Evolutionary conservation across 495 filamentous ascomycete species (phyloP).

Genomic region (Cladorrhinum samala): DNA sequence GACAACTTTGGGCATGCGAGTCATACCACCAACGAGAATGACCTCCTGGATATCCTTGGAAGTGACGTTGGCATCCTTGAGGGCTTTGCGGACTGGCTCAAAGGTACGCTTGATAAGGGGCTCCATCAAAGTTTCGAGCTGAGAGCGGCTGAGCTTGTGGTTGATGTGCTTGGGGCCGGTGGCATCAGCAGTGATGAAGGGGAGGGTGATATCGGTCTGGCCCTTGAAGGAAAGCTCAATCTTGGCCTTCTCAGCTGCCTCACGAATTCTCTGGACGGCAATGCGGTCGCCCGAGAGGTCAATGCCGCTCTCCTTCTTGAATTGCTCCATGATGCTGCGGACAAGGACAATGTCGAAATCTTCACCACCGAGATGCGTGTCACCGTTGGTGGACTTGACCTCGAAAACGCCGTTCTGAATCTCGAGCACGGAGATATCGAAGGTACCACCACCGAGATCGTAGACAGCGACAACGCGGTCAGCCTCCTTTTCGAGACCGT

Average conservation of each 20-base stretch:
- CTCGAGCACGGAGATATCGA: constrained; percentile 96
- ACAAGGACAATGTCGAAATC: constrained; percentile 97
- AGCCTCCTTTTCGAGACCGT: constrained; percentile 88
- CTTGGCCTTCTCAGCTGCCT: constrained; percentile 99
- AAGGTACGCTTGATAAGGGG: constrained; percentile 79
- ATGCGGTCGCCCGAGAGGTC: constrained; percentile 92
- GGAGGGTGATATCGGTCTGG: constrained; percentile 97
- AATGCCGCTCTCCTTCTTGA: constrained; percentile 92
- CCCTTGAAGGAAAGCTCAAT: constrained; percentile 95
- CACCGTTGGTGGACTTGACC: constrained; percentile 98
- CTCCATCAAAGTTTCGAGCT: constrained; percentile 91
- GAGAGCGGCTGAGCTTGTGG: constrained; percentile 82
- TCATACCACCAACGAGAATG: constrained; percentile 99
- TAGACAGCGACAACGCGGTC: constrained; percentile 92
- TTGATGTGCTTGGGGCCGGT: constrained; percentile 98
- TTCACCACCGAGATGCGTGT: constrained; percentile 95
- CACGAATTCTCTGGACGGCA: constrained; percentile 98
- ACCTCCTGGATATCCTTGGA: constrained; percentile 97
- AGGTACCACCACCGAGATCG: constrained; percentile 97
- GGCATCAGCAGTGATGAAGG: constrained; percentile 95
- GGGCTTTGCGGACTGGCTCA: constrained; percentile 92
- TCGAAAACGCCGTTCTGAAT: constrained; percentile 98
- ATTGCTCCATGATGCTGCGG: constrained; percentile 87
- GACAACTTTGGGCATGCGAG: constrained; percentile 98
- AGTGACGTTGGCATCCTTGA: constrained; percentile 93